These are phyloP conservation scores for Bruguiera hainesii DNA, from an alignment of 441 rosid genomes.

Conservation along the genomic window DNA sequence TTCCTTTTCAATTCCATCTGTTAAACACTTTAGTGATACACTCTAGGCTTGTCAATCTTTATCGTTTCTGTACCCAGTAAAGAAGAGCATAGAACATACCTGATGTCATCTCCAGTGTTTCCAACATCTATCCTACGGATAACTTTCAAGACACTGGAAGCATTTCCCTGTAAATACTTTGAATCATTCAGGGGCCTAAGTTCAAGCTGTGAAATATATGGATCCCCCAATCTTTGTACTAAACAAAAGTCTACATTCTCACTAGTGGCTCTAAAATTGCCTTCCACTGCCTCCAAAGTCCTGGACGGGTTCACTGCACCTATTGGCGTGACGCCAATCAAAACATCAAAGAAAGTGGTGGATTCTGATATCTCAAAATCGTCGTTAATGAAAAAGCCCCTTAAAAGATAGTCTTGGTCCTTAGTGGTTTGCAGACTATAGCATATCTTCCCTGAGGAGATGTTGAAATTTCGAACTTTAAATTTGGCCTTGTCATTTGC, in stretches of 20 bases:
- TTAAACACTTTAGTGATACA: not conserved
- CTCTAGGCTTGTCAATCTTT: not conserved
- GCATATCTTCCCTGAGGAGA: constrained; percentile 47
- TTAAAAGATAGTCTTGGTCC: constrained; percentile 43
- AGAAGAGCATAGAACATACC: constrained; percentile 29
- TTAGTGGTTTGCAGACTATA: constrained; percentile 38
- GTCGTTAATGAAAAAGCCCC: constrained; percentile 37
- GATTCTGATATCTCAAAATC: constrained; percentile 12
- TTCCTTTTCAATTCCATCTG: not conserved
- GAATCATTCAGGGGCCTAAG: constrained; percentile 41
- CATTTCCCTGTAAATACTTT: constrained; percentile 32
- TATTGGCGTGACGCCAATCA: constrained; percentile 39
- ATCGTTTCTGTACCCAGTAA: not conserved
- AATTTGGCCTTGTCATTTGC: constrained; percentile 15
- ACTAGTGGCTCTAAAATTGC: constrained; percentile 38
- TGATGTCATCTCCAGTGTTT: constrained; percentile 28
- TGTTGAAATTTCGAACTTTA: constrained; percentile 38
- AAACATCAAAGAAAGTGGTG: constrained; percentile 29
- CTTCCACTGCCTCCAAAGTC: constrained; percentile 41
- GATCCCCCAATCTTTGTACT: constrained; percentile 35
- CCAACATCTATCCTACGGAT: constrained; percentile 45
- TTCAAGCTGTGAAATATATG: constrained; percentile 53
- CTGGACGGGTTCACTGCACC: constrained; percentile 31
- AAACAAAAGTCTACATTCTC: constrained; percentile 46
- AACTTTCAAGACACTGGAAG: constrained; percentile 37